Conservation (phyloP, 805 yeast genomes). For the Millerago galiae region DNA sequence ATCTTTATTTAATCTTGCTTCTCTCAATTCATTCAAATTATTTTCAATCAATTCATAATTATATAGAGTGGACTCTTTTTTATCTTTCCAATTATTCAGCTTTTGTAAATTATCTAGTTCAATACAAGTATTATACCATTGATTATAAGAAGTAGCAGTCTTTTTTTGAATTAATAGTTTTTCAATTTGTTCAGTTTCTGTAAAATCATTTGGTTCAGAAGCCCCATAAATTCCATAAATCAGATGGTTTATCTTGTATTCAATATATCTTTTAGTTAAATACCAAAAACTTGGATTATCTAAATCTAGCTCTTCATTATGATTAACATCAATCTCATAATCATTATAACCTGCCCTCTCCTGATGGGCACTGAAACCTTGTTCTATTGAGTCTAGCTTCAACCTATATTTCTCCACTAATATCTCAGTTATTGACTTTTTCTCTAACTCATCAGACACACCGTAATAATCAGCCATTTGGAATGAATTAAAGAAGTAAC, state of each 20-base stretch:
- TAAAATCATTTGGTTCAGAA: constrained; percentile 11
- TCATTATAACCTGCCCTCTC: background rate
- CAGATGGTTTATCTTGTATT: background rate
- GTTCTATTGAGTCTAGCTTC: constrained; percentile 7
- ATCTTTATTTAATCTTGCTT: constrained; percentile 54
- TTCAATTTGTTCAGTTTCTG: constrained; percentile 31
- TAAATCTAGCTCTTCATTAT: background rate
- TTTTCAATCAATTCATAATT: constrained; percentile 58
- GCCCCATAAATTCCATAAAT: constrained; percentile 6
- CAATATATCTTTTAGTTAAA: constrained; percentile 5
- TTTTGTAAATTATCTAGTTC: constrained; percentile 60
- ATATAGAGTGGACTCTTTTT: constrained; percentile 56
- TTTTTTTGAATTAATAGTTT: constrained; percentile 37
- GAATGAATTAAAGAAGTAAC: no score
- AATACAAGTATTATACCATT: constrained; percentile 64
- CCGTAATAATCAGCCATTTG: constrained; percentile 14
- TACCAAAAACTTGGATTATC: constrained; percentile 3
- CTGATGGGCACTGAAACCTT: constrained; percentile 5
- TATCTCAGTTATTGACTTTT: constrained; percentile 15
- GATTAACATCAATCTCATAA: background rate
- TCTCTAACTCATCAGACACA: constrained; percentile 2
- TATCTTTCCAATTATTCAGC: constrained; percentile 66
- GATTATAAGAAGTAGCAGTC: constrained; percentile 44
- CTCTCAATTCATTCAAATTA: constrained; percentile 48
- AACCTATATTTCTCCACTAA: constrained; percentile 12